Evolutionary conservation across 2,329 filamentous ascomycete genomes (phyloP).

Genomic region (Dendrostoma leiphaemia): DNA sequence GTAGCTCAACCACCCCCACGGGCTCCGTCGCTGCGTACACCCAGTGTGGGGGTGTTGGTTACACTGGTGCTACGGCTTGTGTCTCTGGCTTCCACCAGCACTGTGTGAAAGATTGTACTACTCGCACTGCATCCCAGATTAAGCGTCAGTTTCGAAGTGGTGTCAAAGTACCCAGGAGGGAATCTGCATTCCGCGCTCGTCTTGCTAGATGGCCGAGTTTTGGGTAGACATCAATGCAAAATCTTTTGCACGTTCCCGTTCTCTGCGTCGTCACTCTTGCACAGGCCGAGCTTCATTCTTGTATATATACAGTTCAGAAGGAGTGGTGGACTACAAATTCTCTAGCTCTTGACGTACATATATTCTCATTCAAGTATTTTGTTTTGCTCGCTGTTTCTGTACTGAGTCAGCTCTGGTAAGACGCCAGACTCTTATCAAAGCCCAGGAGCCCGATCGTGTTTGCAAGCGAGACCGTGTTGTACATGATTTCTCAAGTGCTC

Average conservation of each 20-base stretch:
- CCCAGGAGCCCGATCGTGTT: too few relatives aligned
- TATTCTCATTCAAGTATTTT: too few relatives aligned
- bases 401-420: too few relatives aligned
- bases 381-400: too few relatives aligned
- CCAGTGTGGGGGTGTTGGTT: constrained; percentile 10
- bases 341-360: constrained; percentile 6
- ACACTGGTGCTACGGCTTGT: constrained; percentile 7
- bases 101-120: constrained; percentile 12
- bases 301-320: constrained; percentile 1
- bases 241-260: background rate
- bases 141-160: background rate
- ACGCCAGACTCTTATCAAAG: too few relatives aligned
- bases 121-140: constrained; percentile 3
- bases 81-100: constrained; percentile 12
- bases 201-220: background rate
- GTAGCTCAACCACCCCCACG: constrained; percentile 13
- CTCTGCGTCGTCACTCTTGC: background rate
- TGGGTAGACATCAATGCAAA: background rate
- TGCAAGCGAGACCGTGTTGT: too few relatives aligned
- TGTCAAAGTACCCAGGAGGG: background rate
- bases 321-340: background rate
- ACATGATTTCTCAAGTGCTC: too few relatives aligned
- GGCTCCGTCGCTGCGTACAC: background rate
- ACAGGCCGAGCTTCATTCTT: background rate
- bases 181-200: background rate